These are phyloP conservation scores for Spathaspora arborariae DNA, from an alignment of 805 yeast species.

Conservation along the genomic window DNA sequence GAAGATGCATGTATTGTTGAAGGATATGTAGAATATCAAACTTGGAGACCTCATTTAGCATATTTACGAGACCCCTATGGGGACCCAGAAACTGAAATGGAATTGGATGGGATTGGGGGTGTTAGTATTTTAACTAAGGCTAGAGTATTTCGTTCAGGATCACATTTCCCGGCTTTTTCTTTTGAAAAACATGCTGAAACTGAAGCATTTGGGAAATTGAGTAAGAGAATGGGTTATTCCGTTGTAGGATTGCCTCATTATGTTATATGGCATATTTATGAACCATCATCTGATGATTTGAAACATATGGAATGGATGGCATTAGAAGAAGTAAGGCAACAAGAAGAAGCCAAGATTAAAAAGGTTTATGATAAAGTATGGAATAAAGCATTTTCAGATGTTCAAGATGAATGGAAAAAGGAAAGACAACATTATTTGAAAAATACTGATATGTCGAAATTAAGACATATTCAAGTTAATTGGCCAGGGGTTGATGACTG, in stretches of 20 bases:
- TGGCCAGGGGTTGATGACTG: conserved; percentile 63
- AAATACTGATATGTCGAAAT: conserved; percentile 62
- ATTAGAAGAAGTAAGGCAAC: conserved; percentile 63
- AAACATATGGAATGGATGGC: conserved; percentile 85
- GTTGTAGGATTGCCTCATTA: conserved; percentile 93
- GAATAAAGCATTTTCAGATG: conserved; percentile 76
- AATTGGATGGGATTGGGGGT: conserved; percentile 95
- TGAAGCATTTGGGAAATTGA: conserved; percentile 91
- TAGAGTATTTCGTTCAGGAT: conserved; percentile 77
- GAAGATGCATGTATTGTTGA: conserved; percentile 97
- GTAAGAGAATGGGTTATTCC: conserved; percentile 78
- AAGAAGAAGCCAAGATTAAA: conserved; percentile 59
- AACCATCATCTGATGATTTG: conserved; percentile 90
- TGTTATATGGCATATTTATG: conserved; percentile 95
- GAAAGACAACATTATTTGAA: conserved; percentile 71
- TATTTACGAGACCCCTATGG: conserved; percentile 94
- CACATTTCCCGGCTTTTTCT: conserved; percentile 95
- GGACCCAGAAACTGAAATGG: conserved; percentile 89
- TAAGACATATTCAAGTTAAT: conserved; percentile 53
- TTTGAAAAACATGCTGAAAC: conserved; percentile 97
- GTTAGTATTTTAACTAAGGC: conserved; percentile 91
- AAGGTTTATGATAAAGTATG: conserved; percentile 68
- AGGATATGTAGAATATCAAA: conserved; percentile 95
- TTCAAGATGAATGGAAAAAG: conserved; percentile 63
- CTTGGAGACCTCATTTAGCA: conserved; percentile 97